A percentile compares a stretch with the other conserved stretches of the same genome.
phyloP scores from a whole-genome alignment of 225 moss, liverwort and hornwort species.

The Straminergon stramineum region DNA sequence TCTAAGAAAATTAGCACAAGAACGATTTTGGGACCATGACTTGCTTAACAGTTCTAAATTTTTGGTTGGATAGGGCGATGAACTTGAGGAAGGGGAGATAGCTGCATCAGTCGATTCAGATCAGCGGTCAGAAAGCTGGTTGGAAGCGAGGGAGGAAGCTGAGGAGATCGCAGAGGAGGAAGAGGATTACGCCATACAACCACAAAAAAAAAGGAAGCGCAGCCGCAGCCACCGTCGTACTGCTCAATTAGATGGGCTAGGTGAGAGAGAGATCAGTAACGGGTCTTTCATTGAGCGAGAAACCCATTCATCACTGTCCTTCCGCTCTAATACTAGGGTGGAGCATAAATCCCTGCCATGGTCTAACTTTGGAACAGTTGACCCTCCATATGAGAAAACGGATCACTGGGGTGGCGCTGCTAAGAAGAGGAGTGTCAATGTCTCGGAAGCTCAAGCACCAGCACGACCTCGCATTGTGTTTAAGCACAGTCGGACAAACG shows the following conservation, averaged over 20 bases:
- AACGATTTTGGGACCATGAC: neutral
- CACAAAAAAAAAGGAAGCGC: slow-evolving; percentile 85
- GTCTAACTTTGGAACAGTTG: slow-evolving; percentile 45
- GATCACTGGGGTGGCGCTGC: slow-evolving; percentile 56
- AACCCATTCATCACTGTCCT: slow-evolving; percentile 15
- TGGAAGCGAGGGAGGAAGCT: slow-evolving; percentile 45
- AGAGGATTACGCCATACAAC: slow-evolving; percentile 61
- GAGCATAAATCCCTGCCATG: slow-evolving; percentile 42
- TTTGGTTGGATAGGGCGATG: slow-evolving; percentile 54
- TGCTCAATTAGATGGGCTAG: slow-evolving; percentile 44
- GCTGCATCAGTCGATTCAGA: slow-evolving; percentile 87
- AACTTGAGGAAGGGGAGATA: slow-evolving; percentile 97
- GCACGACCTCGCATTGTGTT: slow-evolving; percentile 74
- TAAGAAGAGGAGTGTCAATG: slow-evolving; percentile 52
- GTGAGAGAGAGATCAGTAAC: slow-evolving; percentile 54
- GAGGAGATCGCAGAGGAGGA: slow-evolving; percentile 47
- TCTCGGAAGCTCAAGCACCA: slow-evolving; percentile 40
- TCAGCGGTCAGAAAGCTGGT: slow-evolving; percentile 66
- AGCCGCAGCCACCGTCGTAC: slow-evolving; percentile 78
- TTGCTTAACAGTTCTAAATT: neutral
- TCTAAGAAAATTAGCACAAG: neutral
- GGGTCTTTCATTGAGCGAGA: slow-evolving; percentile 37
- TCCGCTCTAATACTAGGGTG: slow-evolving; percentile 40
- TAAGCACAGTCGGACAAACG: slow-evolving; percentile 80
- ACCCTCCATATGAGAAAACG: slow-evolving; percentile 37